phyloP scores from a whole-genome alignment of 2,329 filamentous ascomycete species.

The Ophiostoma piceae region DNA sequence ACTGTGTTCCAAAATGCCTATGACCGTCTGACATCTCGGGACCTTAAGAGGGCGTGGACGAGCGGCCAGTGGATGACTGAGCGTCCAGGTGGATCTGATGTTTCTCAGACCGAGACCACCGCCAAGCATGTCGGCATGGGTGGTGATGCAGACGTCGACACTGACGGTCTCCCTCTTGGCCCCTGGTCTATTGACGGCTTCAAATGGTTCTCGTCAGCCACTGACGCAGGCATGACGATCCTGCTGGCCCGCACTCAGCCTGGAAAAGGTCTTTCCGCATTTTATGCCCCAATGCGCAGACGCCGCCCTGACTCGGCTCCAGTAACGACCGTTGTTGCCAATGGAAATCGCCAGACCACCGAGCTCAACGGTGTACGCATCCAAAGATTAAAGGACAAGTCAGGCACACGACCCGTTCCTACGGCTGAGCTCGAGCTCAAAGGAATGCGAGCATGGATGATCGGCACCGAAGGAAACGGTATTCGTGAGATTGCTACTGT shows the following conservation, averaged over 20 bases:
- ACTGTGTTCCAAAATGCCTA: conserved; percentile 50
- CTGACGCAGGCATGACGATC: conserved; percentile 59
- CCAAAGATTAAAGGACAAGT: conserved; percentile 65
- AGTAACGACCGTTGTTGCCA: conserved; percentile 31
- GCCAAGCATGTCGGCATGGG: conserved; percentile 37
- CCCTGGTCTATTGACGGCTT: conserved; percentile 60
- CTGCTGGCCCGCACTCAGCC: conserved; percentile 55
- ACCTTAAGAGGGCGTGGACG: conserved; percentile 56
- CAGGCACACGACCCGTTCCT: conserved; percentile 63
- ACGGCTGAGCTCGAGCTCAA: conserved; percentile 66
- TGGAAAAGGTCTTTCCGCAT: conserved; percentile 52
- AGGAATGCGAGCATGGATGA: conserved; percentile 58
- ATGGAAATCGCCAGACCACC: conserved; percentile 30
- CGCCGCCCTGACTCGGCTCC: conserved; percentile 30
- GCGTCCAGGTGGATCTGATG: conserved; percentile 62
- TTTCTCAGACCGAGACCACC: conserved; percentile 61
- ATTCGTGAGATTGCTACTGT: conserved; percentile 63
- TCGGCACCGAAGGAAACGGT: conserved; percentile 62
- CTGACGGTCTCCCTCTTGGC: conserved; percentile 42
- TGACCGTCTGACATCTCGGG: conserved; percentile 48
- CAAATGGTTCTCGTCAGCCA: conserved; percentile 67
- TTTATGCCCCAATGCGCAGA: conserved; percentile 59
- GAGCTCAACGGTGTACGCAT: conserved; percentile 64
- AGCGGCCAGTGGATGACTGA: conserved; percentile 77
- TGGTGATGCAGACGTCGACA: conserved; percentile 29